These are phyloP conservation scores for Tricholoma flavovirens DNA, from an alignment of 768 basidiomycete species.

Conservation along the genomic window DNA sequence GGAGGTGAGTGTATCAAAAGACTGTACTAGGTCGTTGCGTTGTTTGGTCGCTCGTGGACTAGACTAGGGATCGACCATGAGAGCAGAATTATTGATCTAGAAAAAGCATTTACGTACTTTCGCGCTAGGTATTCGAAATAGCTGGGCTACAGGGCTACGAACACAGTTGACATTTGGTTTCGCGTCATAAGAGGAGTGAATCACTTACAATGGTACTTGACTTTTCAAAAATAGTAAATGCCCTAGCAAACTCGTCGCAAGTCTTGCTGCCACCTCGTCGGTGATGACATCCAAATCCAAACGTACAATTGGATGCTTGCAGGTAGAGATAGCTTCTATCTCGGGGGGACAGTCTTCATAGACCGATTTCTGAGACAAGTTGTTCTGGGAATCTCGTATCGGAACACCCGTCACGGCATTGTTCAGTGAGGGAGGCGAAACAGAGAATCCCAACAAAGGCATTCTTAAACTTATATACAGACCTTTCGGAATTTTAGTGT, in stretches of 20 bases:
- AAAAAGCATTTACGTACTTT: constrained; percentile 29
- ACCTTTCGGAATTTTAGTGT: no score
- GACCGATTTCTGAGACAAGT: background rate
- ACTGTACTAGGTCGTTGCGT: constrained; percentile 53
- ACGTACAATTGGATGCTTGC: constrained; percentile 28
- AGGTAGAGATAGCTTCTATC: background rate
- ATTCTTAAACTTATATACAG: background rate
- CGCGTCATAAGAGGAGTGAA: background rate
- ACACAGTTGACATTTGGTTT: background rate
- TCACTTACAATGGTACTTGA: constrained; percentile 71
- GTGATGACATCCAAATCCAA: constrained; percentile 50
- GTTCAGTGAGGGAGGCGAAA: background rate
- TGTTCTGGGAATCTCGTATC: no score
- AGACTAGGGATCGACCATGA: constrained; percentile 22
- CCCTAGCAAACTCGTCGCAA: constrained; percentile 57
- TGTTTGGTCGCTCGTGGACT: constrained; percentile 50
- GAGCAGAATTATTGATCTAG: background rate
- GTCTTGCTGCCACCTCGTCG: constrained; percentile 54
- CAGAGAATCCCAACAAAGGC: background rate
- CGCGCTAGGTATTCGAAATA: constrained; percentile 46
- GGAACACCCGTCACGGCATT: background rate
- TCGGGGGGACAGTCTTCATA: background rate
- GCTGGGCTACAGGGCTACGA: constrained; percentile 58
- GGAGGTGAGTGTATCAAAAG: constrained; percentile 67
- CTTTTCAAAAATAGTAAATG: constrained; percentile 75